A percentile compares a stretch with the other conserved stretches of the same genome.
phyloP scores from a whole-genome alignment of 164 flowering plant species.

The Vitis cinerea region DNA sequence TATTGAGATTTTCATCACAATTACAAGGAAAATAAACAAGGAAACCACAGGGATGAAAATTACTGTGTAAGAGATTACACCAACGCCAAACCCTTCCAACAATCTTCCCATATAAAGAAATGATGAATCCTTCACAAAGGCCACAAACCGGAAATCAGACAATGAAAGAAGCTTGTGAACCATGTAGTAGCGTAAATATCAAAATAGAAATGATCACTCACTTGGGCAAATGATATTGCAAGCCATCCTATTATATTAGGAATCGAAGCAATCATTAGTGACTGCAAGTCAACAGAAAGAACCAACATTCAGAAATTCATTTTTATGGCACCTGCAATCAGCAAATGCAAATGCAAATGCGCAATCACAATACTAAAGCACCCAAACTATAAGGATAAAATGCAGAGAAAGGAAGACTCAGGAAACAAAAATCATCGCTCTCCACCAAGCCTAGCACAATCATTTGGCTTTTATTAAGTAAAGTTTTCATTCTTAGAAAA shows the following conservation, averaged over 20 bases:
- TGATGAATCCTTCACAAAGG: slow-evolving; percentile 44
- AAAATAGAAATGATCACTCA: slow-evolving; percentile 15
- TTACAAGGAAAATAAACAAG: not conserved
- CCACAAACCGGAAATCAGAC: not conserved
- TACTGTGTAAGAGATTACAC: slow-evolving; percentile 66
- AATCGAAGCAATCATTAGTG: slow-evolving; percentile 67
- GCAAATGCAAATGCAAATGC: not conserved
- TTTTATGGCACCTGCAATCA: not conserved
- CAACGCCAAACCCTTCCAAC: slow-evolving; percentile 74
- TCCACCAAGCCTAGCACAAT: no score
- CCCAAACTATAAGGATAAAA: not conserved
- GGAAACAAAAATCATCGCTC: no score
- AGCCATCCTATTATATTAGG: slow-evolving; percentile 81
- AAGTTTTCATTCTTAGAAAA: no score
- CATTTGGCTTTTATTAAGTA: not conserved
- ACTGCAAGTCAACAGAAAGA: slow-evolving; percentile 33
- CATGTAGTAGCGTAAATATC: not conserved
- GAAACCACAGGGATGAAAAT: not conserved
- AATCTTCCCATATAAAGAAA: slow-evolving; percentile 67
- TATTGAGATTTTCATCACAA: not conserved
- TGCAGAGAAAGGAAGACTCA: not conserved
- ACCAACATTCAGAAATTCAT: not conserved
- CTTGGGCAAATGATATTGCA: slow-evolving; percentile 61
- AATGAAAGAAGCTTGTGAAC: not conserved
- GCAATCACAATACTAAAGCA: not conserved